A percentile compares a stretch with the other conserved stretches of the same genome.
Conservation (phyloP, 164 flowering plant genomes). For the Aristolochia californica region DNA sequence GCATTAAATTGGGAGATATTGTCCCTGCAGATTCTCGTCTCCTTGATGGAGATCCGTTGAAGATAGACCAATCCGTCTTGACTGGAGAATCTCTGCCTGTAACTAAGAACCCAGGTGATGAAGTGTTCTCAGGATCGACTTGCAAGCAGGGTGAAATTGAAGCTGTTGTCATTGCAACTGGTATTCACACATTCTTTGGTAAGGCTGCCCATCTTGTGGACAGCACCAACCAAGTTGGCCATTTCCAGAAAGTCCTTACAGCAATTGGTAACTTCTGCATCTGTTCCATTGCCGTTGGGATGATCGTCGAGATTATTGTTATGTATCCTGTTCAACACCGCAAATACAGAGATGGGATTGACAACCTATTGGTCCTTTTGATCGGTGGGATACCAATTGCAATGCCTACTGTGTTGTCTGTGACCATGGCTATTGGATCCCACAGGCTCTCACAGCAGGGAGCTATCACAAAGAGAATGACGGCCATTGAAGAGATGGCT, state of each 20-base stretch:
- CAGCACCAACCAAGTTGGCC: conserved; percentile 76
- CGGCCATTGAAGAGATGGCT: conserved; percentile 88
- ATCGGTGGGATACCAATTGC: conserved; percentile 84
- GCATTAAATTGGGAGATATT: conserved; percentile 67
- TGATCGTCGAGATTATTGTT: conserved; percentile 48
- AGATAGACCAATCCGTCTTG: conserved; percentile 70
- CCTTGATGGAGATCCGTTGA: conserved; percentile 75
- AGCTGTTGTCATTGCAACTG: conserved; percentile 75
- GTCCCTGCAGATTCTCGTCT: conserved; percentile 83
- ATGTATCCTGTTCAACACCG: conserved; percentile 71
- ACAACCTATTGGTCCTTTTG: conserved; percentile 66
- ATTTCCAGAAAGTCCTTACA: conserved; percentile 70
- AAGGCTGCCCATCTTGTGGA: conserved; percentile 82
- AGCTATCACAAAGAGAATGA: conserved; percentile 81
- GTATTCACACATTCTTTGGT: conserved; percentile 77
- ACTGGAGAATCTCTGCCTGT: conserved; percentile 81
- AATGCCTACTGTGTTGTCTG: conserved; percentile 79
- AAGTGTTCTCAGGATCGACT: conserved; percentile 72
- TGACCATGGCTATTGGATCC: conserved; percentile 84
- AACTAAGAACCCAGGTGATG: conserved; percentile 66
- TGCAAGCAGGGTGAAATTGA: conserved; percentile 77
- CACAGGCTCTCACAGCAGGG: conserved; percentile 78
- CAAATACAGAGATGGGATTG: conserved; percentile 62
- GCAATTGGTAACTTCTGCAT: conserved; percentile 81
- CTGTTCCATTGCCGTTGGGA: conserved; percentile 62